Evolutionary conservation across 225 moss, liverwort and hornwort genomes (phyloP).

Genomic region (Bryum argenteum): DNA sequence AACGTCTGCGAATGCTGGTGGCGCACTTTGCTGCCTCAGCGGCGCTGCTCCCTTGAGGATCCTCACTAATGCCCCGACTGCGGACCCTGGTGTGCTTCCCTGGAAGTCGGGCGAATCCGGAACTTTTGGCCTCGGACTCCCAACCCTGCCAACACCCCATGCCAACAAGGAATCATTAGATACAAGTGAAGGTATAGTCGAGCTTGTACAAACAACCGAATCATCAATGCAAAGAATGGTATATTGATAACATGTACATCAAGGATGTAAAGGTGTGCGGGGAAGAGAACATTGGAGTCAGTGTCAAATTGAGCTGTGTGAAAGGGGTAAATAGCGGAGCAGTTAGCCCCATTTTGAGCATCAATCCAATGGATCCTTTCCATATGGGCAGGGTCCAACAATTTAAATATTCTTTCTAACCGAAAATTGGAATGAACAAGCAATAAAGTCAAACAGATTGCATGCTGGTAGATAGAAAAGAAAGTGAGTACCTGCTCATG

Average conservation of each 20-base stretch:
- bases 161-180: neutral
- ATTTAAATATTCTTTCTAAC: no score
- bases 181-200: no score
- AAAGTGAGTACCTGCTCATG: slow-evolving; percentile 68
- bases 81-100: slow-evolving; percentile 61
- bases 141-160: slow-evolving; percentile 56
- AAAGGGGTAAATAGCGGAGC: no score
- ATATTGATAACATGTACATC: no score
- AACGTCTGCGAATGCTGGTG: slow-evolving; percentile 46
- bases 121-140: slow-evolving; percentile 66
- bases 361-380: no score
- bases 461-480: neutral
- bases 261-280: no score
- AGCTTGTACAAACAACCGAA: no score
- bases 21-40: slow-evolving; percentile 66
- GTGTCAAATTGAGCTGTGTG: no score
- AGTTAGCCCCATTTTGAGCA: no score
- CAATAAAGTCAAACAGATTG: neutral
- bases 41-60: slow-evolving; percentile 80
- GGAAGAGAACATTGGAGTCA: no score
- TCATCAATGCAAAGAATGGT: no score
- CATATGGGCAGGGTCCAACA: no score
- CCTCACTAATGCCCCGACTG: slow-evolving; percentile 89
- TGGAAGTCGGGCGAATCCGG: slow-evolving; percentile 70
- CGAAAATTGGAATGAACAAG: neutral